Base-by-base conservation (phyloP, 2,329 filamentous ascomycete species). In the Paracoccidioides lutzii region DNA sequence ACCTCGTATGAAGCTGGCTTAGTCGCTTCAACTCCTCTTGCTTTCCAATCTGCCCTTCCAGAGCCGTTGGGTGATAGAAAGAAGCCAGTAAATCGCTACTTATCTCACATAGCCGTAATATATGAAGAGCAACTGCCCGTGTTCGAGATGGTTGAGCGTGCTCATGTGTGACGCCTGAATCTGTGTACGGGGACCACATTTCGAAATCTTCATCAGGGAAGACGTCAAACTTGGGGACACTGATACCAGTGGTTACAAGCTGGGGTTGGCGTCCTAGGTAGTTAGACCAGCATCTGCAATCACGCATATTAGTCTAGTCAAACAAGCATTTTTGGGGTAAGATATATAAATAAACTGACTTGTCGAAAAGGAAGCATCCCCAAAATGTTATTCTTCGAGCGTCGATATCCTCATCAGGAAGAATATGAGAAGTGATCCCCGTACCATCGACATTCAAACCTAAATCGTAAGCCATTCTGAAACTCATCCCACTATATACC, bases 401-500 rank as follows among this genome's bases (percentile, higher is more conserved):
- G 71, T 98, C 93, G 42, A 94, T 81, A 69, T 96, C 91, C 49
- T 87, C 80, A 57, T 95, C 88, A 58, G 83, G 82, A 61, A 91
- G 78, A 57, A 79, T 80, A n/a, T 74, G 76, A 6, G 74, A 72
- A 6, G 80, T 78, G 57, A 88, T 78, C 7, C 82, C 82, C 15
- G 81, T 81, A 0, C 86, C 81, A 65, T 95, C 87, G 15, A 96
- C 81, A 65, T 96, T 95, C 54, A 98, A 76, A 0, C 93, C 93
- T 60, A 98, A 81, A 64, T 98, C 93, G 68, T 87, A 87, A 0
- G 90, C 91, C 91, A 98, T 97, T 46, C 93, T 85, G 68, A 98
- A 97, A 65, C 88, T 93, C 88, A 98, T 96, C 52, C 93, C 91
- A 64, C 89, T 95, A 70, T 97, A 97, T 3, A 96, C 90, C 93